These are phyloP conservation scores for Sanghuangporus baumii DNA, from an alignment of 1,284 basidiomycete genomes.

Conservation along the genomic window DNA sequence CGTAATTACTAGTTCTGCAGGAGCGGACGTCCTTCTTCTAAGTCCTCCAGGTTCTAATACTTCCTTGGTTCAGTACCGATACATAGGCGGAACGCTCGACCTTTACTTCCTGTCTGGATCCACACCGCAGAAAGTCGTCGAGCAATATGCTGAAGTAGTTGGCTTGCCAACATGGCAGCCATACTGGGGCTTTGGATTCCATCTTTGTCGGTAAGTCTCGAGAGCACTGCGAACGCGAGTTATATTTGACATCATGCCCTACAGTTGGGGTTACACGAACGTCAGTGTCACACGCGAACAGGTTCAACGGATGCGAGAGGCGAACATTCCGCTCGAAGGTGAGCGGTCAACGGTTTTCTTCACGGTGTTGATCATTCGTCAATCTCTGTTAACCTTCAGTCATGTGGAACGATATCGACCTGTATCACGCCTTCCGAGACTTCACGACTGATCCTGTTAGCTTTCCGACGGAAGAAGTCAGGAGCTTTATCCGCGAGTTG, in stretches of 20 bases:
- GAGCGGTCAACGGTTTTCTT: not conserved
- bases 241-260: not conserved
- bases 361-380: not conserved
- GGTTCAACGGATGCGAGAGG: conserved; percentile 54
- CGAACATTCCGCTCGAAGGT: conserved; percentile 56
- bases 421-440: conserved; percentile 61
- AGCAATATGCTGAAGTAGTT: conserved; percentile 58
- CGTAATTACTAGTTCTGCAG: conserved; percentile 36
- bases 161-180: conserved; percentile 66
- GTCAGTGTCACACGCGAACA: conserved; percentile 43
- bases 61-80: conserved; percentile 59
- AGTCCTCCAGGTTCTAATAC: conserved; percentile 44
- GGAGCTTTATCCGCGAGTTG: conserved; percentile 44
- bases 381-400: conserved; percentile 9
- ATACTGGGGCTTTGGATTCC: conserved; percentile 66
- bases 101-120: conserved; percentile 72
- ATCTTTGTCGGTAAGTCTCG: conserved; percentile 51
- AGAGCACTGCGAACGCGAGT: not conserved
- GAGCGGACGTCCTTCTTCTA: conserved; percentile 58
- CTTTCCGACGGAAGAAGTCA: conserved; percentile 54
- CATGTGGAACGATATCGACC: conserved; percentile 72
- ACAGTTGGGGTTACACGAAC: conserved; percentile 51
- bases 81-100: conserved; percentile 61
- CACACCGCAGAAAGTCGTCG: conserved; percentile 53
- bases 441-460: conserved; percentile 65